A percentile compares a stretch with the other conserved stretches of the same genome.
Conservation (phyloP, 2,329 filamentous ascomycete genomes). For the Claviceps africana region DNA sequence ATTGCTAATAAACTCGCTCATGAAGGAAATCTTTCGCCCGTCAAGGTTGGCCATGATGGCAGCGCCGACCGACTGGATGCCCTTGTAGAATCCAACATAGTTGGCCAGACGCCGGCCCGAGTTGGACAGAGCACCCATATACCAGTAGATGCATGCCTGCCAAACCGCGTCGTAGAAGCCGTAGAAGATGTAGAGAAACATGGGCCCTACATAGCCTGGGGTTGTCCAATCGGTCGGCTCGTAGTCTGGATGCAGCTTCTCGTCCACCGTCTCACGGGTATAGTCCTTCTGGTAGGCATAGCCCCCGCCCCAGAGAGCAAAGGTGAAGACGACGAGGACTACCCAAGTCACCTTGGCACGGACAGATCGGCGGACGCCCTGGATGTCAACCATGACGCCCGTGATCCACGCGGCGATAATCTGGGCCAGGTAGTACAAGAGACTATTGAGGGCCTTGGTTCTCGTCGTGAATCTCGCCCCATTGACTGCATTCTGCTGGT, state of each 20-base stretch:
- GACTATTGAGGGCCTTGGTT: slow-evolving; percentile 39
- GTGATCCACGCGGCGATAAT: slow-evolving; percentile 38
- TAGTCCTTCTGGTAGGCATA: slow-evolving; percentile 57
- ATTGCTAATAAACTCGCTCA: slow-evolving; percentile 53
- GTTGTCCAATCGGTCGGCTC: slow-evolving; percentile 47
- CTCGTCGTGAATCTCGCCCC: slow-evolving; percentile 39
- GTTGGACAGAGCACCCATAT: slow-evolving; percentile 88
- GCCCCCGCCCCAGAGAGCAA: slow-evolving; percentile 71
- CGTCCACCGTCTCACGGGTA: slow-evolving; percentile 23
- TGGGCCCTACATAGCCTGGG: slow-evolving; percentile 50
- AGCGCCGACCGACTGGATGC: slow-evolving; percentile 61
- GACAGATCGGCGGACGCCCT: slow-evolving; percentile 65
- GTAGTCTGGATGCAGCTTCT: slow-evolving; percentile 15
- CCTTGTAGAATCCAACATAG: slow-evolving; percentile 67
- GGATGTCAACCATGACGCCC: slow-evolving; percentile 42
- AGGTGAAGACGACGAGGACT: slow-evolving; percentile 53
- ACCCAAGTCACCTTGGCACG: slow-evolving; percentile 49
- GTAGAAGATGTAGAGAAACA: slow-evolving; percentile 86
- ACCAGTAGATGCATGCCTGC: slow-evolving; percentile 90
- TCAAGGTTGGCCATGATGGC: slow-evolving; percentile 33
- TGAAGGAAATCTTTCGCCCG: slow-evolving; percentile 36
- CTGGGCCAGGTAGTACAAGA: slow-evolving; percentile 42
- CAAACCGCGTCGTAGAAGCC: slow-evolving; percentile 80
- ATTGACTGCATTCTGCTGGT: slow-evolving; percentile 46
- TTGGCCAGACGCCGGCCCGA: slow-evolving; percentile 85